A percentile compares a stretch with the other conserved stretches of the same genome.
These are phyloP conservation scores for Cladosporium halotolerans DNA, from an alignment of 2,329 filamentous ascomycete genomes.

Conservation along the genomic window DNA sequence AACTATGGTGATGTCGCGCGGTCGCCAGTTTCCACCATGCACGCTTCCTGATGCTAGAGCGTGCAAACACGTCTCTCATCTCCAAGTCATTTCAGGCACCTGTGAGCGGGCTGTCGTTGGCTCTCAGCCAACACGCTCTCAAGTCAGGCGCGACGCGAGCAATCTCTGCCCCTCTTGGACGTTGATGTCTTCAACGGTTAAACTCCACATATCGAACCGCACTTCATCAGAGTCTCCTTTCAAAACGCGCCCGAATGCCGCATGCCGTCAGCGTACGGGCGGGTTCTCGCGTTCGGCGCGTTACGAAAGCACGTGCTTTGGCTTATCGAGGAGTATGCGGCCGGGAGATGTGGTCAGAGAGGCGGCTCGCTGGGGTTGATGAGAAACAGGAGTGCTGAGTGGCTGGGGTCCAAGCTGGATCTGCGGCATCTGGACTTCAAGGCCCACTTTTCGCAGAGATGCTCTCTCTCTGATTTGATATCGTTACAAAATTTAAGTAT, in stretches of 20 bases:
- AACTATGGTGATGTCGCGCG: conserved; percentile 1
- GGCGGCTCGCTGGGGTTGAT: not conserved
- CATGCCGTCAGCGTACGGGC: not conserved
- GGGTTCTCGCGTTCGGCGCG: not conserved
- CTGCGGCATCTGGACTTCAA: conserved; percentile 4
- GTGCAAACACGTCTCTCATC: too few species aligned
- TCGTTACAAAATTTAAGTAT: conserved; percentile 1
- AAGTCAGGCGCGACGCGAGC: not conserved
- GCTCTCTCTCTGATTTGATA: not conserved
- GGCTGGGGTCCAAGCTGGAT: not conserved
- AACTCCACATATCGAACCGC: not conserved
- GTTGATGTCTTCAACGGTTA: not conserved
- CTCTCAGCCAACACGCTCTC: not conserved
- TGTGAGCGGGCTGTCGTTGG: too few species aligned
- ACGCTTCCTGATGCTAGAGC: too few species aligned
- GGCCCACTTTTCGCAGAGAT: not conserved
- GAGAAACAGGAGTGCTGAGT: conserved; percentile 1
- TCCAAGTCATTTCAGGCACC: too few species aligned
- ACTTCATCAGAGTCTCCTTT: not conserved
- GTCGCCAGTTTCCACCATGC: too few species aligned
- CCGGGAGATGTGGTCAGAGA: not conserved
- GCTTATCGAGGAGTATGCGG: too few species aligned
- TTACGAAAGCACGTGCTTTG: not conserved
- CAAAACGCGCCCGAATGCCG: not conserved
- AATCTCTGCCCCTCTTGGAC: not conserved